A percentile compares a stretch with the other conserved stretches of the same genome.
Conservation (phyloP, 495 filamentous ascomycete species). For the Xylaria sp. region DNA sequence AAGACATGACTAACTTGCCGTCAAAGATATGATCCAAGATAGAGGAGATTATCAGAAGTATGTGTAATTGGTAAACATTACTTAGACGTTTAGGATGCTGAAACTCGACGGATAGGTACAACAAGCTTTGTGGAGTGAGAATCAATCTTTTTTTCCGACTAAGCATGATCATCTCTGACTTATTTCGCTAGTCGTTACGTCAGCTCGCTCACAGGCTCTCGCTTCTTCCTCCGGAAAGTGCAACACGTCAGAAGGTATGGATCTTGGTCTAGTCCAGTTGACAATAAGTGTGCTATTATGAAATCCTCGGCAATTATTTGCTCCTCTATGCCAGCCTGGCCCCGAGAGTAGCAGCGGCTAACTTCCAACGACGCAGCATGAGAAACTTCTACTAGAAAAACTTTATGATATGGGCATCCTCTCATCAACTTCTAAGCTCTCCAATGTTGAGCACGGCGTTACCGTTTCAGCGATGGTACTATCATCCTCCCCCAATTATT, state of each 20-base stretch:
- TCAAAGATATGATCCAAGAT: conserved; percentile 75
- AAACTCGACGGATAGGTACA: conserved; percentile 68
- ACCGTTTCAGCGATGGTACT: conserved; percentile 83
- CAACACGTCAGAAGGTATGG: conserved; percentile 58
- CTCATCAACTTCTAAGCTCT: conserved; percentile 73
- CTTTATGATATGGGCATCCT: conserved; percentile 90
- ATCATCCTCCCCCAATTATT: too few relatives aligned
- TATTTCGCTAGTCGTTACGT: conserved; percentile 65
- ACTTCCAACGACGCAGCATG: conserved; percentile 64
- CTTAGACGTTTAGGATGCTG: conserved; percentile 56
- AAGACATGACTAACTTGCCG: not conserved
- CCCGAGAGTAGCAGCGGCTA: not conserved
- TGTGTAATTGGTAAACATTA: conserved; percentile 49
- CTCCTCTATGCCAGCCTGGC: not conserved
- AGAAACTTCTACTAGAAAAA: conserved; percentile 84
- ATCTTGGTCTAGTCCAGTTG: not conserved
- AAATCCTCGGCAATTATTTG: not conserved
- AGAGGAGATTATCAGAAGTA: conserved; percentile 82
- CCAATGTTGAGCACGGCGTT: conserved; percentile 82
- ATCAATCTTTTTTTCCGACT: not conserved
- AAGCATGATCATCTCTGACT: conserved; percentile 31
- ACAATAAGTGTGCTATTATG: not conserved
- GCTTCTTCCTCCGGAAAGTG: conserved; percentile 76
- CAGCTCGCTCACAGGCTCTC: conserved; percentile 88
- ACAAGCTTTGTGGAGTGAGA: conserved; percentile 75